phyloP scores from a whole-genome alignment of 2,329 filamentous ascomycete genomes.

The Colletotrichum echinochloae region DNA sequence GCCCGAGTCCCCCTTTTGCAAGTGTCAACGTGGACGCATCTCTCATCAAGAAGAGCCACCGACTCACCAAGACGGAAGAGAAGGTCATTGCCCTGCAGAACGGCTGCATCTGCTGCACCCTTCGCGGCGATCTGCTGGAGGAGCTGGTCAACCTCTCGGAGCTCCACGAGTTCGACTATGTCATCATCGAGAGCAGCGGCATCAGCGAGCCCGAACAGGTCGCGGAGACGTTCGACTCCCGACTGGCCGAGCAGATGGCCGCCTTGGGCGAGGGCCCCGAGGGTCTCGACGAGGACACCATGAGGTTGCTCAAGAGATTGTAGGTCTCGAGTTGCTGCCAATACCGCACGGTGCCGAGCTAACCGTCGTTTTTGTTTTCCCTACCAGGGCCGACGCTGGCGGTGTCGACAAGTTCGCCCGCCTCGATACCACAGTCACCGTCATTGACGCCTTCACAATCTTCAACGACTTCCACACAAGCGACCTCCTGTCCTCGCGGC shows the following conservation, averaged over 20 bases:
- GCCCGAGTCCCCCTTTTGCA: rapidly evolving
- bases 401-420: conserved; percentile 74
- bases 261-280: conserved; percentile 48
- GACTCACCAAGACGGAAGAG: conserved; percentile 69
- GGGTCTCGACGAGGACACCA: conserved; percentile 51
- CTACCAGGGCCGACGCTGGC: conserved; percentile 63
- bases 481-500: conserved; percentile 74
- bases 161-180: conserved; percentile 74
- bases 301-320: conserved; percentile 53
- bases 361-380: background rate
- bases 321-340: conserved; percentile 45
- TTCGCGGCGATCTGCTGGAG: conserved; percentile 77
- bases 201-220: conserved; percentile 81
- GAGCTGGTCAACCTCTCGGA: conserved; percentile 75
- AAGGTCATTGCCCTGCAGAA: conserved; percentile 78
- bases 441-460: conserved; percentile 80
- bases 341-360: background rate
- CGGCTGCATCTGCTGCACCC: conserved; percentile 81
- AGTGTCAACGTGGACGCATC: conserved; percentile 75
- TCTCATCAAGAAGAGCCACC: conserved; percentile 67
- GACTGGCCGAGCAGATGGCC: conserved; percentile 62
- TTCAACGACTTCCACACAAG: conserved; percentile 78
- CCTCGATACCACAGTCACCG: conserved; percentile 78
- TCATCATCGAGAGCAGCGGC: conserved; percentile 78
- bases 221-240: conserved; percentile 76